Evolutionary conservation across 1,284 basidiomycete genomes (phyloP), one percentile per base, ranked within the genome.

Genomic region (Cryptococcus sp.): DNA sequence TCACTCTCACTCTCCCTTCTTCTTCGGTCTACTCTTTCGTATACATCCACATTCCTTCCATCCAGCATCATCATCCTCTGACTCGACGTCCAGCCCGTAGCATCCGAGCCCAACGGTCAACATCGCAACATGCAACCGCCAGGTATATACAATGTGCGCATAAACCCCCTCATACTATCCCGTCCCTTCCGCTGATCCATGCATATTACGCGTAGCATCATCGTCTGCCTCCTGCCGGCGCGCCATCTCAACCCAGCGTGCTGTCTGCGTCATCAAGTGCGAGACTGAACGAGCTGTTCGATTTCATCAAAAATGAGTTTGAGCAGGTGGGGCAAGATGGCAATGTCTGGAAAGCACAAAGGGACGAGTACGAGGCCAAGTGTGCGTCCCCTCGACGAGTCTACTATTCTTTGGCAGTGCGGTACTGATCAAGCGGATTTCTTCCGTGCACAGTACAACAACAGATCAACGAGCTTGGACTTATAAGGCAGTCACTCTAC

Each of bases 281-380:
- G 39, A 78, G 91, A 47, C 81, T 96, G 63, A 85, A 85, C 59
- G 91, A 94, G 59, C 84, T 88, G 38, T 86, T 97, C 65, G 92
- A 95, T 53, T 82, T 84, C 61, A 87, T 96, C 72, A 85, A 88
- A 64, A 85, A 87, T 55, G 94, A 97, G 80, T 94, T 92, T 71
- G 93, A 96, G 59, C 80, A 81, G 52, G 80, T 94, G 59, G 81
- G 85, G 16, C 81, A 83, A 59, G 93, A 96, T 74, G 81, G 89
- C 51, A 81, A 79, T 20, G 72, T 84, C 26, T 82, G 90, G 70
- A 86, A 91, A 62, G 82, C 80, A 38, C 91, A 95, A 79, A 81
- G 91, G 55, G 93, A 96, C 70, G 93, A 97, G 62, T 90, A 88
- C 75, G 93, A 97, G 77, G 82, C 83, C 17, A 91, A 93, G 82